Percentiles rank a stretch among this genome's conserved stretches.
Conservation (phyloP, 176 grass and related monocot genomes). For the Guadua angustifolia region DNA sequence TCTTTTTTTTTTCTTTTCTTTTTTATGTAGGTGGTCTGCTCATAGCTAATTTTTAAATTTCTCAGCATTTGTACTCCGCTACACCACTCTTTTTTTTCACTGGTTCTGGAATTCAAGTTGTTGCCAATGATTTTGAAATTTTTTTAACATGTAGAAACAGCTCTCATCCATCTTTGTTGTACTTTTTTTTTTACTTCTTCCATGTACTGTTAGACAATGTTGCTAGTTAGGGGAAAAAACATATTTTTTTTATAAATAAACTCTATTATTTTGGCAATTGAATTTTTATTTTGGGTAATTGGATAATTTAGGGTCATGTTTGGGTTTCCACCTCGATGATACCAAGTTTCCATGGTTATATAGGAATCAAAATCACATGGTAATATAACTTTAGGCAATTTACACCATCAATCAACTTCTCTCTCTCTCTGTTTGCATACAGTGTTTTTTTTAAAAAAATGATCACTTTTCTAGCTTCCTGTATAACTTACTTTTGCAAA, state of each 20-base stretch:
- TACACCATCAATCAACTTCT: too few relatives aligned
- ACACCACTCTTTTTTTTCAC: neutral
- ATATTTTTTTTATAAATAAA: neutral
- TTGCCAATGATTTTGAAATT: neutral
- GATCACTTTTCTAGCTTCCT: too few relatives aligned
- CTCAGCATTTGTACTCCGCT: constrained; percentile 19
- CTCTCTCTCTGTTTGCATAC: too few relatives aligned
- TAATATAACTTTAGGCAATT: too few relatives aligned
- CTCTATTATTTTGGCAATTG: neutral
- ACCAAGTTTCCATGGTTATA: too few relatives aligned
- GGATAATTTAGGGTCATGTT: neutral
- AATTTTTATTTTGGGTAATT: neutral
- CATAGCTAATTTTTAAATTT: neutral
- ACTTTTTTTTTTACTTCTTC: neutral
- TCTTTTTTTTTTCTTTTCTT: neutral
- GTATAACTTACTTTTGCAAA: too few relatives aligned
- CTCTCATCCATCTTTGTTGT: neutral
- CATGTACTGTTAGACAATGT: neutral
- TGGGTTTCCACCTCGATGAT: too few relatives aligned
- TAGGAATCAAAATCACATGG: too few relatives aligned
- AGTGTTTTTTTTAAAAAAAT: too few relatives aligned
- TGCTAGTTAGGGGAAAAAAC: neutral
- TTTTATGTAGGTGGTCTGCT: neutral
- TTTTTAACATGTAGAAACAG: neutral
- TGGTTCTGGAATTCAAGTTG: constrained; percentile 3